Percentiles rank a stretch among this genome's conserved stretches.
phyloP scores from a whole-genome alignment of 2,329 filamentous ascomycete species.

The Fusarium tjaetaba region DNA sequence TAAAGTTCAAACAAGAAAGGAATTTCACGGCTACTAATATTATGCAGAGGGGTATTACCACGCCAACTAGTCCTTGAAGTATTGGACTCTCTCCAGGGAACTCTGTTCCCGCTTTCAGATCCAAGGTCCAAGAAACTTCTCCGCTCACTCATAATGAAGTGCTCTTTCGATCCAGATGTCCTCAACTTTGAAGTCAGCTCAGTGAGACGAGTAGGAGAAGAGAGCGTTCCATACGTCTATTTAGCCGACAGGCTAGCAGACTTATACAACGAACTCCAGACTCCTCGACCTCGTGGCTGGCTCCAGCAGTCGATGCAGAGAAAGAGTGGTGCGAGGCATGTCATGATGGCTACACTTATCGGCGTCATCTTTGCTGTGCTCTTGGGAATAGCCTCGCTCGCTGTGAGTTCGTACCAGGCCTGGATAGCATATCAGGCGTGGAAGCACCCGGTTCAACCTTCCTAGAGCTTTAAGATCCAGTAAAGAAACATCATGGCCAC shows the following conservation, averaged over 20 bases:
- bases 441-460: not conserved
- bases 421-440: not conserved
- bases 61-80: not conserved
- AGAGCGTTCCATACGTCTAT: not conserved
- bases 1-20: rapidly evolving
- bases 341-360: not conserved
- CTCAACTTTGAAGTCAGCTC: not conserved
- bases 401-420: not conserved
- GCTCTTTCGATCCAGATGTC: not conserved
- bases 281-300: not conserved
- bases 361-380: not conserved
- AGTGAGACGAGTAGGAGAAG: not conserved
- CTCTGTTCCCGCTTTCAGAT: not conserved
- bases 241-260: not conserved
- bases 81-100: not conserved
- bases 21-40: not conserved
- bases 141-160: not conserved
- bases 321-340: not conserved
- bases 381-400: not conserved
- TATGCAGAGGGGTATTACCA: not conserved
- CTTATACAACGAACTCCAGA: not conserved
- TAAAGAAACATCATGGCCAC: no score
- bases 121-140: not conserved
- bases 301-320: not conserved
- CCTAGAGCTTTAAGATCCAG: no score